Evolutionary conservation across 768 basidiomycete genomes (phyloP).

Genomic region (Lyophyllum decastes): DNA sequence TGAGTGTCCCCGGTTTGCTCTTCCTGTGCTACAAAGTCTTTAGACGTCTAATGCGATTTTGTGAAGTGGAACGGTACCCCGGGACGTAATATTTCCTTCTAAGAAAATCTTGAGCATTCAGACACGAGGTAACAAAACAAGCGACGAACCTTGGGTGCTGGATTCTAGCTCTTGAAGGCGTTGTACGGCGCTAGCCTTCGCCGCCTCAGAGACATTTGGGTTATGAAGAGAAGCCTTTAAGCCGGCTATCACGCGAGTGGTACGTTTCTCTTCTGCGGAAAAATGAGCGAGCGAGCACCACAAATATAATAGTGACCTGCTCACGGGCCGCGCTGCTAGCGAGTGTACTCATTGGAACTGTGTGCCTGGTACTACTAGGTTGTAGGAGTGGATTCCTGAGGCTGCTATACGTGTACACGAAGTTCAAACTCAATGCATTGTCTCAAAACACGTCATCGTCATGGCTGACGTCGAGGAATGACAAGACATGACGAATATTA

Average conservation of each 20-base stretch:
- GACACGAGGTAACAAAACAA: not conserved
- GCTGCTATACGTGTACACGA: too few species aligned
- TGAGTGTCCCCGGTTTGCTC: not conserved
- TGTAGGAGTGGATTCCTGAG: too few species aligned
- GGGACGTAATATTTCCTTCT: not conserved
- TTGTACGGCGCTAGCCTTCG: conserved; percentile 48
- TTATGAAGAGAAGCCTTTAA: conserved; percentile 61
- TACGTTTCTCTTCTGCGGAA: conserved; percentile 14
- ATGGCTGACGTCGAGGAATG: conserved; percentile 1
- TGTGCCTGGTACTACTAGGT: too few species aligned
- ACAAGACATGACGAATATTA: too few species aligned
- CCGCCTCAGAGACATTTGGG: conserved; percentile 56
- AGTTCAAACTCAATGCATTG: not conserved
- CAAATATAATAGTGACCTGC: too few species aligned
- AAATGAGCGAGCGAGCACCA: not conserved
- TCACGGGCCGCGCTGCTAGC: too few species aligned
- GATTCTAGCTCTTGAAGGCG: conserved; percentile 40
- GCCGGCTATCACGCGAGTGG: conserved; percentile 39
- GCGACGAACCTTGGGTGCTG: conserved; percentile 1
- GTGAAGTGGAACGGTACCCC: too few species aligned
- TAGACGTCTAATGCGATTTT: too few species aligned
- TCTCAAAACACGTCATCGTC: not conserved
- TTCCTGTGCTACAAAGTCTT: too few species aligned
- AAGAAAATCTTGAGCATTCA: not conserved
- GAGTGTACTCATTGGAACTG: too few species aligned